phyloP scores from a whole-genome alignment of 2,329 filamentous ascomycete species.

The Cercospora brassicicola region DNA sequence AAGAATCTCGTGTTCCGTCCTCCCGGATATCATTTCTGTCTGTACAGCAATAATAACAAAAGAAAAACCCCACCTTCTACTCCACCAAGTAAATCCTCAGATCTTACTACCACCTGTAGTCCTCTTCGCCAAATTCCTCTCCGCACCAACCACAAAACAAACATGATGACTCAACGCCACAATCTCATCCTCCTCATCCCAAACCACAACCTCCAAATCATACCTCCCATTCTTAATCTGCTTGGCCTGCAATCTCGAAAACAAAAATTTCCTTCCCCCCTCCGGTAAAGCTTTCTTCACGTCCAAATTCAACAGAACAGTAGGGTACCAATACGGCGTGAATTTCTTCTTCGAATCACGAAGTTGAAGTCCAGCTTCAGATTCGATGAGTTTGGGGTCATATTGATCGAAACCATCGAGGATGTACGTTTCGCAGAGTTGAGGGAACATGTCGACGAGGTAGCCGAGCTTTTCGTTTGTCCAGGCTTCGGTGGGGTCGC shows the following conservation, averaged over 20 bases:
- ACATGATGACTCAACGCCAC: conserved; percentile 70
- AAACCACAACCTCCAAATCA: conserved; percentile 69
- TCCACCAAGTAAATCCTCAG: conserved; percentile 21
- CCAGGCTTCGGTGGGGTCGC: conserved; percentile 61
- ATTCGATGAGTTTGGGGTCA: conserved; percentile 29
- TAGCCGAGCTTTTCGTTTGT: conserved; percentile 65
- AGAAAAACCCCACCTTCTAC: neutral
- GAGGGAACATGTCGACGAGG: conserved; percentile 68
- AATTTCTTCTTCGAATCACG: conserved; percentile 33
- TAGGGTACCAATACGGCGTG: conserved; percentile 69
- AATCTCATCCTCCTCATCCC: conserved; percentile 64
- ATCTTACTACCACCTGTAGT: conserved; percentile 37
- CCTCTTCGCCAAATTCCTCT: conserved; percentile 61
- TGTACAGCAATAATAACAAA: neutral
- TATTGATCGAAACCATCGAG: conserved; percentile 39
- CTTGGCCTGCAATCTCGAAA: conserved; percentile 64
- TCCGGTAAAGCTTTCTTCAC: conserved; percentile 70
- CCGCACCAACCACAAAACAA: conserved; percentile 61
- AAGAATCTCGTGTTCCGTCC: neutral
- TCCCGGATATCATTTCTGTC: neutral
- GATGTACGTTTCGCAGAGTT: conserved; percentile 57
- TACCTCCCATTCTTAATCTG: conserved; percentile 69
- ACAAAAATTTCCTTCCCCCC: conserved; percentile 71
- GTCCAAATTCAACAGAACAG: conserved; percentile 72
- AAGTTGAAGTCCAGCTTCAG: conserved; percentile 25